Percentiles rank a stretch among this genome's conserved stretches.
phyloP scores from a whole-genome alignment of 179 eudicot species.

The Beta corolliflora region DNA sequence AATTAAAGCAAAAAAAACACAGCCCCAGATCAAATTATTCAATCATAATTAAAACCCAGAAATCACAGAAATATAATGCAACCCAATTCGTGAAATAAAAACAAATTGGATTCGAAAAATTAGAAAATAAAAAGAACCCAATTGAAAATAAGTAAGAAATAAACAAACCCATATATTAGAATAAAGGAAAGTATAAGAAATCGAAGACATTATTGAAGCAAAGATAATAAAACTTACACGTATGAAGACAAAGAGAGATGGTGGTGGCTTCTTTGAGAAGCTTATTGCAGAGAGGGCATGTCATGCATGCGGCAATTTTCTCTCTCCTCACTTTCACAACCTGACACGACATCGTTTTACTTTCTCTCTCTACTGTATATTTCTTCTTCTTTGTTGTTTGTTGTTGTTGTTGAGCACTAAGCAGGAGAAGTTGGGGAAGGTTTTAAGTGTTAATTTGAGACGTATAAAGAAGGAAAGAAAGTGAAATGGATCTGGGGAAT shows the following conservation, averaged over 20 bases:
- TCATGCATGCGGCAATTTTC: slow-evolving; percentile 47
- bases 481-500: slow-evolving; percentile 14
- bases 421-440: background rate
- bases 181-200: background rate
- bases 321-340: slow-evolving; percentile 40
- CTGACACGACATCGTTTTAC: slow-evolving; percentile 24
- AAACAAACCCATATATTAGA: slow-evolving; percentile 24
- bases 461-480: slow-evolving; percentile 16
- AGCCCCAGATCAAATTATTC: slow-evolving; percentile 23
- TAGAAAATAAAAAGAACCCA: slow-evolving; percentile 26
- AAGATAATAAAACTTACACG: slow-evolving; percentile 29
- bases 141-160: slow-evolving; percentile 14
- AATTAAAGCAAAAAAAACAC: background rate
- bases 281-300: slow-evolving; percentile 44
- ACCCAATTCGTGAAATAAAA: slow-evolving; percentile 16
- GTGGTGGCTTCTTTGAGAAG: slow-evolving; percentile 46
- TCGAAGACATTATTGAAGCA: background rate
- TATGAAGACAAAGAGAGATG: slow-evolving; percentile 52
- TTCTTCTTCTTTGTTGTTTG: background rate
- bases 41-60: slow-evolving; percentile 10
- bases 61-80: slow-evolving; percentile 22
- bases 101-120: background rate
- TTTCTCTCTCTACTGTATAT: background rate
- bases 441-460: background rate
- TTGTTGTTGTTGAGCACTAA: background rate